phyloP scores from a whole-genome alignment of 2,329 filamentous ascomycete species.

The Monosporascus sp. region DNA sequence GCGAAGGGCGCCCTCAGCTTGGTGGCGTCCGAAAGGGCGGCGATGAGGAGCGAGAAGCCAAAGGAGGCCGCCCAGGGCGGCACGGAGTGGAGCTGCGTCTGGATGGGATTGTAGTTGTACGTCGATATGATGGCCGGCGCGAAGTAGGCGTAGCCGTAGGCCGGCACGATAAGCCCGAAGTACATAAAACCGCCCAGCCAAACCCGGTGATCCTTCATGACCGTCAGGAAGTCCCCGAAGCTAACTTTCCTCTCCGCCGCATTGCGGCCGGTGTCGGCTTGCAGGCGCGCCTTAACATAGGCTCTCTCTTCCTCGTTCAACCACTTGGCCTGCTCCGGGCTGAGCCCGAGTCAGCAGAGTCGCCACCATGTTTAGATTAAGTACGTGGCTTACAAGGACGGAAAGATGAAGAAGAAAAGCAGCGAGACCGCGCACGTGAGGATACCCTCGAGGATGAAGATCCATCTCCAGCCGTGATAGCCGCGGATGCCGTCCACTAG shows the following conservation, averaged over 20 bases:
- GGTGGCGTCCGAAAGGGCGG: conserved; percentile 64
- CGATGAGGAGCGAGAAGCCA: conserved; percentile 70
- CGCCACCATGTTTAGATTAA: background rate
- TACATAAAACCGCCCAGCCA: conserved; percentile 76
- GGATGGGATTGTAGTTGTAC: conserved; percentile 56
- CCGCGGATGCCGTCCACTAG: conserved; percentile 60
- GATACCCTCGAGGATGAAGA: conserved; percentile 72
- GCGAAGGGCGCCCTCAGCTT: conserved; percentile 72
- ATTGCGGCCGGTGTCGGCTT: conserved; percentile 62
- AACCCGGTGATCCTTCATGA: conserved; percentile 71
- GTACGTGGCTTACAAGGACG: conserved; percentile 50
- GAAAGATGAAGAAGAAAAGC: conserved; percentile 63
- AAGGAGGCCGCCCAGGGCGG: conserved; percentile 66
- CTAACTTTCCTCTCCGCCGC: conserved; percentile 59
- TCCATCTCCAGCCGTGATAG: conserved; percentile 75
- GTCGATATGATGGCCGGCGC: conserved; percentile 64
- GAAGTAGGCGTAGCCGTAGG: conserved; percentile 76
- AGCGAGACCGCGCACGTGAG: conserved; percentile 37
- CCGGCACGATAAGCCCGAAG: conserved; percentile 71
- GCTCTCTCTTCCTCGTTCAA: conserved; percentile 62
- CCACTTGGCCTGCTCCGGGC: conserved; percentile 68
- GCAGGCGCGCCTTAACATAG: conserved; percentile 62
- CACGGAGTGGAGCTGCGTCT: conserved; percentile 54
- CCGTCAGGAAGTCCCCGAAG: conserved; percentile 50
- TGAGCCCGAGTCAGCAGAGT: conserved; percentile 7